These are phyloP conservation scores for Solanum lignicaule DNA, from an alignment of 257 asterid species.

Conservation along the genomic window DNA sequence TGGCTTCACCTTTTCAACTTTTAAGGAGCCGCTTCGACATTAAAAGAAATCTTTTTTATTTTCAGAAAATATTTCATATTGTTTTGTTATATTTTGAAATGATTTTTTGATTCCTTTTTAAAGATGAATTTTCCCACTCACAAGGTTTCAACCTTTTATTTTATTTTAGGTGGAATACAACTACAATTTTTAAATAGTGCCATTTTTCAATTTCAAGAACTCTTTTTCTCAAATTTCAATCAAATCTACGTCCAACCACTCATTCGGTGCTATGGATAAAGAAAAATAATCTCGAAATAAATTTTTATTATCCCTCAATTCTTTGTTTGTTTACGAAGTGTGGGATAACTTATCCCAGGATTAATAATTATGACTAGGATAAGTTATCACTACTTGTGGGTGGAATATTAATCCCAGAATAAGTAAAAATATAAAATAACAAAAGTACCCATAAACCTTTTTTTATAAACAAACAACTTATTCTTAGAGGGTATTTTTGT, in stretches of 20 bases:
- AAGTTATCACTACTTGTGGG: too few relatives aligned
- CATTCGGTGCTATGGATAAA: too few relatives aligned
- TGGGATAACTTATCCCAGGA: too few relatives aligned
- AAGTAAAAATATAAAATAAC: too few relatives aligned
- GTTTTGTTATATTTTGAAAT: background rate
- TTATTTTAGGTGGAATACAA: background rate
- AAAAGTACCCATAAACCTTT: too few relatives aligned
- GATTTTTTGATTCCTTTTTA: background rate
- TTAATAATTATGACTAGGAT: too few relatives aligned
- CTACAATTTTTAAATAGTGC: background rate
- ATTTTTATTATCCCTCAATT: too few relatives aligned
- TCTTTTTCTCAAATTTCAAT: background rate
- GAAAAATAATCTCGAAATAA: too few relatives aligned
- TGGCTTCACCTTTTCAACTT: background rate
- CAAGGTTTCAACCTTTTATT: background rate
- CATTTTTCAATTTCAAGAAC: background rate
- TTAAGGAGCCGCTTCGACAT: background rate
- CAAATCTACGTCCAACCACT: background rate
- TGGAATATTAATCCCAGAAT: too few relatives aligned
- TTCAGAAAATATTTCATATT: background rate
- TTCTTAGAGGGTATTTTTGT: too few relatives aligned
- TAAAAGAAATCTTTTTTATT: background rate
- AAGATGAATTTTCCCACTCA: background rate
- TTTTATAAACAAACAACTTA: too few relatives aligned
- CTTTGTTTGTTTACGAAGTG: too few relatives aligned